Conservation (phyloP, 192 early-diverging fungal genomes). For the Entrophospora sp. region DNA sequence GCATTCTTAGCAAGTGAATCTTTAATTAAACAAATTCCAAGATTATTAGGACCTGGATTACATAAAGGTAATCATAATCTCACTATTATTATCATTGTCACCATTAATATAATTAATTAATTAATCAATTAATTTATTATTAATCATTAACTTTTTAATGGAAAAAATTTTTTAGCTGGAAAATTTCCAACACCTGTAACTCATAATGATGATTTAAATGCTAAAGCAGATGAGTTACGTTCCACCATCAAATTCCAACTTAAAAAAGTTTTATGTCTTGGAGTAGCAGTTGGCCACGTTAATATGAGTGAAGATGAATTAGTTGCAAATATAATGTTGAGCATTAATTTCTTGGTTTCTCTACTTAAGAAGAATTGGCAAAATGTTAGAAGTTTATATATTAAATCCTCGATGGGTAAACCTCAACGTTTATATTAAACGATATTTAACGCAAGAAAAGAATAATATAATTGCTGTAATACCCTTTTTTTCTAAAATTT, state of each 20-base stretch:
- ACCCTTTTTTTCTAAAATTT: too few species aligned
- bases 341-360: too few species aligned
- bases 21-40: conserved; percentile 98
- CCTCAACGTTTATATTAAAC: conserved; percentile 80
- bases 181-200: conserved; percentile 96
- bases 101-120: too few species aligned
- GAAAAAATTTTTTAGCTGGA: too few species aligned
- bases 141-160: background rate
- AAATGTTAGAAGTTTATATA: conserved; percentile 95
- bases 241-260: conserved; percentile 99
- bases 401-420: conserved; percentile 97
- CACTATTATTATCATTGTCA: background rate
- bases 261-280: conserved; percentile 97
- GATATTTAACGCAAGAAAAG: too few species aligned
- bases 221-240: conserved; percentile 87
- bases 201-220: conserved; percentile 75
- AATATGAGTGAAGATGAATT: conserved; percentile 91
- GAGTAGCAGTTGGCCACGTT: conserved; percentile 92
- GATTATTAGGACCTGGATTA: conserved; percentile 93
- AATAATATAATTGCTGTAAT: too few species aligned
- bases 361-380: conserved; percentile 99
- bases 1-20: conserved; percentile 96
- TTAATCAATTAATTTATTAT: too few species aligned
- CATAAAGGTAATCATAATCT: conserved; percentile 59
- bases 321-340: conserved; percentile 92